Base-by-base conservation (phyloP, 140 eudicot genomes). In the Stevia rebaudiana region DNA sequence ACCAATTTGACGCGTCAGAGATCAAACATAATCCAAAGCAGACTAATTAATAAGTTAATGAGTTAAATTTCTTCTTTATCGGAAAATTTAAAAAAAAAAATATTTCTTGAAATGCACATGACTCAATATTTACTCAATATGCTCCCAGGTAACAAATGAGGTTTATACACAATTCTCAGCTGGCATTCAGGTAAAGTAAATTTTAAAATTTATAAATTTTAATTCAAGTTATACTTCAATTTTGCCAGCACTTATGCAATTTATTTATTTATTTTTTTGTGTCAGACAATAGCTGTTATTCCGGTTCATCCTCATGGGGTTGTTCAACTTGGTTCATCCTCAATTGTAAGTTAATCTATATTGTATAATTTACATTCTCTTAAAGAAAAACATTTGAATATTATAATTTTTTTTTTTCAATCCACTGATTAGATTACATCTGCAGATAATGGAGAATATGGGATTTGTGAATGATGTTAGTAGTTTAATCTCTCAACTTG, bases 271-370 rank as follows among this genome's bases (percentile, higher is more conserved):
- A 23, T 68, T 43, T 55, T 51, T 67, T 70, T 62, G 51, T 47
- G 72, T 69, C 87, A 91, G 98, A 91, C 96, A 5, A 70, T 91
- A 80, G 95, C 87, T 18, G 98, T 84, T 61, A 78, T 91, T 62
- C 96, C 98, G 2, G 84, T 91, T 73, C 84, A 80, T 69, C 92
- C 95, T 68, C 95, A 88, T 71, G 98, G 98, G 19, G 98, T 91
- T 72, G 89, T 91, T 81, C 98, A 91, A 67, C 81, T 91, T 68
- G 98, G 98, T 60, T 91, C 98, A 52, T 75, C 76, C 61, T 68
- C 81, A 60, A 28, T 74, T 23, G 98, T 91, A 77, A 91, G 92
- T 75, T 41, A 41, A 63, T 47, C 65, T 44, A 11, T 74, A 31
- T 30, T 19, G 13, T 43, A 17, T 5, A n/a, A 36, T 33, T 10